phyloP scores from a whole-genome alignment of 441 rosid species.

The Kokia cookei region DNA sequence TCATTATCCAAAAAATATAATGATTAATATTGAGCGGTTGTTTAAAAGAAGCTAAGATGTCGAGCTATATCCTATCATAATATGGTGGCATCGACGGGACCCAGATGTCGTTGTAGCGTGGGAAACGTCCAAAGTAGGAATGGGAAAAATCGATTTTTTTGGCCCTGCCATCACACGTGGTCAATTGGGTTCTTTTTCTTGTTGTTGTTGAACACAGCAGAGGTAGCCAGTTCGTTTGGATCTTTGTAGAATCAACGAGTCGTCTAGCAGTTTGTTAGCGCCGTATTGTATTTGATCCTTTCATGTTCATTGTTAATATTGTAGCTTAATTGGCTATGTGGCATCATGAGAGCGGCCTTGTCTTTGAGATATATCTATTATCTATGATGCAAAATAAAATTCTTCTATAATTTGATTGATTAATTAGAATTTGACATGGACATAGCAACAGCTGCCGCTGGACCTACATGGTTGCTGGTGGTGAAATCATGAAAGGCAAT shows the following conservation, averaged over 20 bases:
- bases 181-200: constrained; percentile 1
- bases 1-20: background rate
- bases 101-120: constrained; percentile 20
- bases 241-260: background rate
- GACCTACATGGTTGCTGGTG: constrained; percentile 2
- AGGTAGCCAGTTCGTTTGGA: too few relatives aligned
- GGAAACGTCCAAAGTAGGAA: constrained; percentile 20
- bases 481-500: constrained; percentile 10
- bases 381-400: too few relatives aligned
- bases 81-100: background rate
- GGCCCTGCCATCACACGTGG: constrained; percentile 46
- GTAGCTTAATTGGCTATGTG: background rate
- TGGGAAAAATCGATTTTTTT: constrained; percentile 23
- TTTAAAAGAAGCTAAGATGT: constrained; percentile 4
- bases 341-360: background rate
- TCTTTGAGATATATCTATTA: too few relatives aligned
- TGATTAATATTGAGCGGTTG: background rate
- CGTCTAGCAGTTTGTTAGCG: background rate
- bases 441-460: constrained; percentile 17
- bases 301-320: background rate
- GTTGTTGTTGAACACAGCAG: too few relatives aligned
- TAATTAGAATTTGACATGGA: constrained; percentile 19
- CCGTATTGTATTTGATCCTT: background rate
- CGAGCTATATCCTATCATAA: background rate
- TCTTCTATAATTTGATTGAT: background rate